Percentiles rank a stretch among this genome's conserved stretches.
Conservation (phyloP, 2,329 filamentous ascomycete species). For the Nothophoma quercina region DNA sequence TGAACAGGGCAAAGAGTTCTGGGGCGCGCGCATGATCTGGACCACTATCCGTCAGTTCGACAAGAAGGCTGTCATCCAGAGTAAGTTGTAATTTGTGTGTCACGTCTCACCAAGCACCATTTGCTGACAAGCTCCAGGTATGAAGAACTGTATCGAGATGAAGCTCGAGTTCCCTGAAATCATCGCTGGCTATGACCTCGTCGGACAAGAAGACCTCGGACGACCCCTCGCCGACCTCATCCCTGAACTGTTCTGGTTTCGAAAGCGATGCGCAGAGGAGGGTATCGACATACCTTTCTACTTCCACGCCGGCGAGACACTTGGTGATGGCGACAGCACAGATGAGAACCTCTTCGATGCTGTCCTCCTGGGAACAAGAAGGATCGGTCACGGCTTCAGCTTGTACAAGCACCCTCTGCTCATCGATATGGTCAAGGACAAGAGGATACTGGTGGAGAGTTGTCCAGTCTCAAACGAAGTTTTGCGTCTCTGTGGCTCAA, state of each 20-base stretch:
- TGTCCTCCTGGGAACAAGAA: slow-evolving; percentile 81
- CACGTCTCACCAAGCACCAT: too few species aligned
- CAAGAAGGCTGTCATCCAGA: slow-evolving; percentile 72
- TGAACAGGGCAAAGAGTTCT: slow-evolving; percentile 76
- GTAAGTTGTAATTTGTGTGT: slow-evolving; percentile 42
- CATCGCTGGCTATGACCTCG: slow-evolving; percentile 87
- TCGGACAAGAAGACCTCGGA: slow-evolving; percentile 85
- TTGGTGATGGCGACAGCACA: slow-evolving; percentile 77
- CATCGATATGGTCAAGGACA: slow-evolving; percentile 86
- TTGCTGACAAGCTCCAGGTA: slow-evolving; percentile 53
- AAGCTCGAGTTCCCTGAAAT: slow-evolving; percentile 81
- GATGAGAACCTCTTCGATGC: slow-evolving; percentile 92
- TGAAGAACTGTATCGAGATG: slow-evolving; percentile 85
- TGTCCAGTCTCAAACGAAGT: slow-evolving; percentile 94
- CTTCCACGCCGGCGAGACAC: slow-evolving; percentile 91
- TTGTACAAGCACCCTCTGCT: slow-evolving; percentile 91
- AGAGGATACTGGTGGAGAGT: slow-evolving; percentile 85
- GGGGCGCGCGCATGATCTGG: slow-evolving; percentile 87
- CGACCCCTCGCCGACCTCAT: slow-evolving; percentile 78
- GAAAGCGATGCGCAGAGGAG: slow-evolving; percentile 79
- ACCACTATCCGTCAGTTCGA: slow-evolving; percentile 72
- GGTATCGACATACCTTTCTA: slow-evolving; percentile 89
- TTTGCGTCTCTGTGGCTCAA: slow-evolving; percentile 76
- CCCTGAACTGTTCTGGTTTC: slow-evolving; percentile 92
- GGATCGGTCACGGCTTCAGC: slow-evolving; percentile 89